Evolutionary conservation across 2,329 filamentous ascomycete species (phyloP), one percentile per base, ranked within the genome.

Genomic region (Myriosclerotinia scirpicola): DNA sequence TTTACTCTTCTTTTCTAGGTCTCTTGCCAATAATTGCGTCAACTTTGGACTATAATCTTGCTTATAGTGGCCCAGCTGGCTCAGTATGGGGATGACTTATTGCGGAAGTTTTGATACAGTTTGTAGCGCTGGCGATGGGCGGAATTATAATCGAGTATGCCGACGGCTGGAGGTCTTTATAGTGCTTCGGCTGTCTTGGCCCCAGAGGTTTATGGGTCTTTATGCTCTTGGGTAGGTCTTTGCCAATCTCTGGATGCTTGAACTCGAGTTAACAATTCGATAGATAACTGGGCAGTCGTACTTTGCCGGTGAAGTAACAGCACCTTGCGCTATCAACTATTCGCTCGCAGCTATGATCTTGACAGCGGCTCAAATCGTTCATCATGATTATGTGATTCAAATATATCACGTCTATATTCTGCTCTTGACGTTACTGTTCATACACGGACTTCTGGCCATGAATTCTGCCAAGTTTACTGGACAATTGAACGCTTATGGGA

Each of bases 81-180:
- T 67, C 67, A n/a, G 84, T 84, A 2, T 89, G 86, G 86, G 87
- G 86, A 12, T 89, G 87, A 87, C 78, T 88, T 9, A 79, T 89
- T 61, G 86, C 86, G 40, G 88, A 88, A 83, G 69, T 85, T 2
- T 86, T 87, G 22, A 87, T 89, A 53, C 86, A 89, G 73, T 84
- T 81, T 71, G 82, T 89, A 36, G 87, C 86, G 5, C 81, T 85
- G 76, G 81, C 80, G 9, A 83, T 84, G 81, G 87, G 86, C n/a
- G 4, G 87, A 89, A 75, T 78, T 89, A 12, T 89, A 86, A 72
- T 86, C 83, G 2, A 83, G 83, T 8, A 88, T 88, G 85, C 86
- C 86, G 3, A 88, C 85, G 12, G 81, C 82, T 66, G 86, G 86
- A 65, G 87, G 87, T 17, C 78, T 89, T 20, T 89, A 89, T 75